Conservation (phyloP, 208 protist species). For the Trichomonas tenax region DNA sequence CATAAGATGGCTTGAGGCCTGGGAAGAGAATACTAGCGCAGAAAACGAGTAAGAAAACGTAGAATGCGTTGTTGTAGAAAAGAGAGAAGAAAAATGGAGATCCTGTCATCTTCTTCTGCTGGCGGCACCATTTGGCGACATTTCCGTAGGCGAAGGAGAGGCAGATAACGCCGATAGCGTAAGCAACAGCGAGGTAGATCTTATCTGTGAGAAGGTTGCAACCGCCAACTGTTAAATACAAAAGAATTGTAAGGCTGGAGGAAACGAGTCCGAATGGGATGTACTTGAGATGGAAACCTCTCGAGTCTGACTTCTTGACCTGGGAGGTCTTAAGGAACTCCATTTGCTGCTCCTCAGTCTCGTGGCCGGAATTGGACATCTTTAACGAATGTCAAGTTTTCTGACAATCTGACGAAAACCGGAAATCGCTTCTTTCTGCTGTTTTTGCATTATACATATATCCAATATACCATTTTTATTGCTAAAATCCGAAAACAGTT, state of each 20-base stretch:
- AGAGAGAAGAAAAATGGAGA: neutral
- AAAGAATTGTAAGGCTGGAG: neutral
- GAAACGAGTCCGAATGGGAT: neutral
- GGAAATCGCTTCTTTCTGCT: no score
- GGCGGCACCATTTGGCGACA: neutral
- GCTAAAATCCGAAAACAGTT: no score
- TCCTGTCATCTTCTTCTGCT: neutral
- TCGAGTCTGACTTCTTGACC: neutral
- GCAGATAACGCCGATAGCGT: neutral
- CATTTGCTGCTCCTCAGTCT: neutral
- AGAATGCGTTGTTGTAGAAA: conserved; percentile 3
- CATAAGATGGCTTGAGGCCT: neutral
- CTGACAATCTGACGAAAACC: no score
- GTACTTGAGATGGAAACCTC: neutral
- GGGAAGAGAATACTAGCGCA: neutral
- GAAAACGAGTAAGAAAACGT: neutral
- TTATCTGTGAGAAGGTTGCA: neutral
- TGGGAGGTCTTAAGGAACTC: neutral
- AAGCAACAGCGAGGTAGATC: neutral
- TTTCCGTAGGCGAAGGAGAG: neutral
- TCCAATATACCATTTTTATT: no score
- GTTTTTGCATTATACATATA: no score
- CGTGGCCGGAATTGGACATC: no score
- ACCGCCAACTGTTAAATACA: neutral
- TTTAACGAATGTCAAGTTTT: no score